Evolutionary conservation across 1,139 yeast genomes (phyloP).

Genomic region (Yamadazyma songkhlaensis): DNA sequence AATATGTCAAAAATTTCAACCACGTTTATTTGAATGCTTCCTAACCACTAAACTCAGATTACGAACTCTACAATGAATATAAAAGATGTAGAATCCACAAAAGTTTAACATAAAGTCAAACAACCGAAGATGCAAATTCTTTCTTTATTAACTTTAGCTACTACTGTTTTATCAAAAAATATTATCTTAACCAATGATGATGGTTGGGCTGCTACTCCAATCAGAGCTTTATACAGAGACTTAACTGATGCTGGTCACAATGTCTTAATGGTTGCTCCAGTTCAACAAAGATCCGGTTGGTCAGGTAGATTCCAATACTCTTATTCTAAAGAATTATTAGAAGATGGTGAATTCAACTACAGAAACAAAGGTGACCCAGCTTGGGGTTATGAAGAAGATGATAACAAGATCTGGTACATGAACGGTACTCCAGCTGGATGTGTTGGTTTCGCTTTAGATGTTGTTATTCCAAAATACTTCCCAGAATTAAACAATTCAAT

Average conservation of each 20-base stretch:
- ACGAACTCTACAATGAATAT: too few relatives aligned
- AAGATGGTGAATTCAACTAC: conserved; percentile 42
- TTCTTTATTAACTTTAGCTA: conserved; percentile 12
- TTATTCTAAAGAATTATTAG: conserved; percentile 33
- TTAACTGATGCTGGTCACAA: conserved; percentile 54
- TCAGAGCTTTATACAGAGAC: conserved; percentile 56
- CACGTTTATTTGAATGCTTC: too few relatives aligned
- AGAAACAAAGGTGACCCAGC: conserved; percentile 43
- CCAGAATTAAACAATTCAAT: conserved; percentile 23
- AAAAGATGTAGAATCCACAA: too few relatives aligned
- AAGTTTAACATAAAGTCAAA: neutral
- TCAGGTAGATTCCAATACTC: conserved; percentile 55
- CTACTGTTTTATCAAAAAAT: conserved; percentile 32
- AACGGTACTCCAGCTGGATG: conserved; percentile 48
- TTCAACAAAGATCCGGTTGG: conserved; percentile 56
- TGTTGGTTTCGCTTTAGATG: conserved; percentile 42
- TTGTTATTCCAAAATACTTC: conserved; percentile 40
- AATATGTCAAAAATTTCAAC: too few relatives aligned
- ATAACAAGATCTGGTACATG: conserved; percentile 46
- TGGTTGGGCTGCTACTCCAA: conserved; percentile 57
- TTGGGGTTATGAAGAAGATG: conserved; percentile 45
- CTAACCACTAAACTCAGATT: too few relatives aligned
- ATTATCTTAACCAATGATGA: conserved; percentile 60
- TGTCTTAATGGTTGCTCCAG: conserved; percentile 57
- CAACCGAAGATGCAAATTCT: conserved; percentile 14